Conservation (phyloP, 345 rosid genomes). For the Streptanthus diversifolius region DNA sequence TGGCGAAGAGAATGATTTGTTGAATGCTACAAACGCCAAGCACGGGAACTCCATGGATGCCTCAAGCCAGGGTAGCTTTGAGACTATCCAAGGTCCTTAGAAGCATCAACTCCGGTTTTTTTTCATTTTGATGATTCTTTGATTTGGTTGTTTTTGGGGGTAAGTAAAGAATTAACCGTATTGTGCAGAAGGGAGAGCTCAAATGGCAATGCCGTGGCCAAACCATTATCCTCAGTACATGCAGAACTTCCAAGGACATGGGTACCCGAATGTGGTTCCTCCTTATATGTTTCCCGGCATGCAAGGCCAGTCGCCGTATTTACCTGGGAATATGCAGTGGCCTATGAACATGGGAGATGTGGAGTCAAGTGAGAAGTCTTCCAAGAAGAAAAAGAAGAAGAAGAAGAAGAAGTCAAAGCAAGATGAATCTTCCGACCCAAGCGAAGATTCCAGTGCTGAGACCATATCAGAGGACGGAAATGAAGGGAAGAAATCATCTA, state of each 20-base stretch:
- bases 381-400: slow-evolving; percentile 54
- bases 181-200: slow-evolving; percentile 37
- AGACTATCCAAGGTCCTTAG: slow-evolving; percentile 53
- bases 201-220: slow-evolving; percentile 67
- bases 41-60: slow-evolving; percentile 48
- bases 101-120: not conserved
- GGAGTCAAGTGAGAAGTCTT: slow-evolving; percentile 56
- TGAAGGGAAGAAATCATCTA: slow-evolving; percentile 68
- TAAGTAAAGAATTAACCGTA: not conserved
- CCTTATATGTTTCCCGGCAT: slow-evolving; percentile 71
- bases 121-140: slow-evolving; percentile 6
- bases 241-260: slow-evolving; percentile 76
- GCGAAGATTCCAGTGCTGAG: slow-evolving; percentile 33
- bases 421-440: slow-evolving; percentile 50
- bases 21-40: slow-evolving; percentile 37
- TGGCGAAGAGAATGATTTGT: slow-evolving; percentile 56
- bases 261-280: slow-evolving; percentile 51
- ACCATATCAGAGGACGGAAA: slow-evolving; percentile 35
- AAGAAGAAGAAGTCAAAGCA: slow-evolving; percentile 44
- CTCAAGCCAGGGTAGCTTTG: slow-evolving; percentile 53
- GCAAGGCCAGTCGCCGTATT: slow-evolving; percentile 70
- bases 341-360: slow-evolving; percentile 62
- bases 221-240: slow-evolving; percentile 69
- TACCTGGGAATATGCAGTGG: slow-evolving; percentile 75
- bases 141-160: not conserved